Evolutionary conservation across 1,139 yeast genomes (phyloP).

Genomic region (Yamadazyma dendronema): DNA sequence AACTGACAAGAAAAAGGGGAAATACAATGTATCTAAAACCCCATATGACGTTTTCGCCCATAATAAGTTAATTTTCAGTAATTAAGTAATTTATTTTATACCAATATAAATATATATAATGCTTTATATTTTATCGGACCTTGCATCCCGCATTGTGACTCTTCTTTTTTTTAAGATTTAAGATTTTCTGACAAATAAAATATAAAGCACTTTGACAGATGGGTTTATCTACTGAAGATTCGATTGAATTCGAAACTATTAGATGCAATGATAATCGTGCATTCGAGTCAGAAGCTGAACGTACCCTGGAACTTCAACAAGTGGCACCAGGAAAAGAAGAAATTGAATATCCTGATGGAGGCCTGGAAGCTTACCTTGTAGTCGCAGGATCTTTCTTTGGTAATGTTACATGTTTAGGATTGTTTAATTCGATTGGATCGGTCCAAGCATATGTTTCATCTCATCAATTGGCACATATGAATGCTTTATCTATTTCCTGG

Average conservation of each 20-base stretch:
- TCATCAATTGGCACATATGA: conserved; percentile 45
- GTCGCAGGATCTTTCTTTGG: conserved; percentile 64
- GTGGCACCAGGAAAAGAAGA: conserved; percentile 8
- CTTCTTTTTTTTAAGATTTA: too few species aligned
- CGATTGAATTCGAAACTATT: conserved; percentile 4
- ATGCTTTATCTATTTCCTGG: conserved; percentile 47
- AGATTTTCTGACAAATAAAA: too few species aligned
- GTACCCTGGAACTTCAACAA: too few species aligned
- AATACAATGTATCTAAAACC: conserved; percentile 30
- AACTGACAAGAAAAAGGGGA: conserved; percentile 23
- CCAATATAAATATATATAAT: conserved; percentile 4
- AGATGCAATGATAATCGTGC: too few species aligned
- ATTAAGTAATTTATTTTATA: conserved; percentile 8
- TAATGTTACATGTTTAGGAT: conserved; percentile 54
- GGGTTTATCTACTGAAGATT: neutral
- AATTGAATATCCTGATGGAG: conserved; percentile 60
- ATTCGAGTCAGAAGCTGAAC: too few species aligned
- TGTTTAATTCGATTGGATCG: conserved; percentile 59
- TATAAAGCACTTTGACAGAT: neutral
- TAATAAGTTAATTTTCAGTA: conserved; percentile 20
- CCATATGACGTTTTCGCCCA: conserved; percentile 29
- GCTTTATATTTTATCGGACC: neutral
- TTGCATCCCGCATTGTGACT: neutral
- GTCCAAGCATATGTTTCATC: conserved; percentile 56
- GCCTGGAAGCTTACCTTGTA: conserved; percentile 53